These are phyloP conservation scores for Delitschia confertaspora DNA, from an alignment of 495 filamentous ascomycete genomes.

Conservation along the genomic window DNA sequence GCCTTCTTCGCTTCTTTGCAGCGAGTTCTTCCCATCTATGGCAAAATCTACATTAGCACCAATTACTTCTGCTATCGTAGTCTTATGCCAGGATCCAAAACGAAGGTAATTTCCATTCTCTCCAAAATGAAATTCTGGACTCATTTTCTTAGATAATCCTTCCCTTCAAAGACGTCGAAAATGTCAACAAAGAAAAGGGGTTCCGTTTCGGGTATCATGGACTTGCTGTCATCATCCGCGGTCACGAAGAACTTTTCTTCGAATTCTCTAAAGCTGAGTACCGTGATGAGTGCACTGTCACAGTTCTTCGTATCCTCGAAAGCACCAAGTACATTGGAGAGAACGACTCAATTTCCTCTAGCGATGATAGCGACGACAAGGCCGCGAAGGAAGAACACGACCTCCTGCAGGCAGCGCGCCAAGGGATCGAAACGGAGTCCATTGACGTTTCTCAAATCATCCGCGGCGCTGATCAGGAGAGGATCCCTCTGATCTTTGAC, in stretches of 20 bases:
- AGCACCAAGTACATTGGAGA: constrained; percentile 63
- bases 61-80: constrained; percentile 92
- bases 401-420: constrained; percentile 68
- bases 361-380: constrained; percentile 63
- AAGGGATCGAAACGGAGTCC: constrained; percentile 24
- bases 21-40: constrained; percentile 84
- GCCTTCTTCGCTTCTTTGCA: constrained; percentile 84
- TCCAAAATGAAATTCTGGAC: not conserved
- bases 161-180: constrained; percentile 86
- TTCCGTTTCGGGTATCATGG: constrained; percentile 89
- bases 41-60: constrained; percentile 91
- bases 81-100: constrained; percentile 78
- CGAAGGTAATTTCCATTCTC: constrained; percentile 44
- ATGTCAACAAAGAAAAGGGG: constrained; percentile 89
- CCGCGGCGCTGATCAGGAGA: constrained; percentile 21
- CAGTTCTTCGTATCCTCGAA: constrained; percentile 66
- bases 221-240: constrained; percentile 81
- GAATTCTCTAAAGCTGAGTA: constrained; percentile 71
- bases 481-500: constrained; percentile 64
- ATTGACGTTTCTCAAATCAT: constrained; percentile 16
- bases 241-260: constrained; percentile 95
- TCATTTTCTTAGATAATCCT: constrained; percentile 51
- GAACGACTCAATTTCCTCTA: constrained; percentile 56
- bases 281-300: constrained; percentile 82
- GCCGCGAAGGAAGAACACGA: constrained; percentile 75